phyloP scores from a whole-genome alignment of 768 basidiomycete genomes.

The Lactarius pseudohatsudake region DNA sequence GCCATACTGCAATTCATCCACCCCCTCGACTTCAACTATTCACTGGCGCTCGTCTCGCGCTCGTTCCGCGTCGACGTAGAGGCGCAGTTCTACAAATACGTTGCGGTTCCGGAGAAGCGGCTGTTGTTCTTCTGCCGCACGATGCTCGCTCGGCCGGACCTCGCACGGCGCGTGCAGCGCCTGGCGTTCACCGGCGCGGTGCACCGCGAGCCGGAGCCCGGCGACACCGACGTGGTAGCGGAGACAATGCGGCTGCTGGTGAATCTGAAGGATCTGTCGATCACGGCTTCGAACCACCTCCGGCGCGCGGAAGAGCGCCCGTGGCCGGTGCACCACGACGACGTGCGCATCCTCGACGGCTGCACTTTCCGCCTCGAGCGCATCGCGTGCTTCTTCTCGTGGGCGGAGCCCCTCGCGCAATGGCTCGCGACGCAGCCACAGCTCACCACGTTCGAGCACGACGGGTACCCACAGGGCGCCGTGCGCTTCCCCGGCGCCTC shows the following conservation, averaged over 20 bases:
- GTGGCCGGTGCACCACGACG: slow-evolving; percentile 18
- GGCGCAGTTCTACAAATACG: slow-evolving; percentile 18
- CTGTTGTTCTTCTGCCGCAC: slow-evolving; percentile 24
- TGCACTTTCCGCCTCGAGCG: slow-evolving; percentile 25
- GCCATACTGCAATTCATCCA: slow-evolving; percentile 17
- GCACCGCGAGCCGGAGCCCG: slow-evolving; percentile 14
- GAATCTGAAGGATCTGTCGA: slow-evolving; percentile 26
- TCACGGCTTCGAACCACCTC: background rate
- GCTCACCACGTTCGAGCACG: slow-evolving; percentile 21
- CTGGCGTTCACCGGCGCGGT: slow-evolving; percentile 21
- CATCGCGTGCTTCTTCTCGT: slow-evolving; percentile 15
- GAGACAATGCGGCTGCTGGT: slow-evolving; percentile 17
- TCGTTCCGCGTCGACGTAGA: slow-evolving; percentile 18
- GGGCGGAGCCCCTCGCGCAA: slow-evolving; percentile 12
- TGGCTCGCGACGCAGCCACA: slow-evolving; percentile 25
- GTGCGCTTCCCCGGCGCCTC: background rate
- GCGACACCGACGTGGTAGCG: slow-evolving; percentile 13
- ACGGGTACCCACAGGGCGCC: slow-evolving; percentile 4
- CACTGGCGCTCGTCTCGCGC: slow-evolving; percentile 15
- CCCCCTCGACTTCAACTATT: slow-evolving; percentile 15
- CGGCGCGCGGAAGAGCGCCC: background rate
- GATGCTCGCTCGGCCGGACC: slow-evolving; percentile 24
- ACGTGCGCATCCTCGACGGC: slow-evolving; percentile 15
- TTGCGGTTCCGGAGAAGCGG: slow-evolving; percentile 16
- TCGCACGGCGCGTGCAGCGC: slow-evolving; percentile 23